Conservation (phyloP, 106 monocot genomes). For the Acorus calamus region DNA sequence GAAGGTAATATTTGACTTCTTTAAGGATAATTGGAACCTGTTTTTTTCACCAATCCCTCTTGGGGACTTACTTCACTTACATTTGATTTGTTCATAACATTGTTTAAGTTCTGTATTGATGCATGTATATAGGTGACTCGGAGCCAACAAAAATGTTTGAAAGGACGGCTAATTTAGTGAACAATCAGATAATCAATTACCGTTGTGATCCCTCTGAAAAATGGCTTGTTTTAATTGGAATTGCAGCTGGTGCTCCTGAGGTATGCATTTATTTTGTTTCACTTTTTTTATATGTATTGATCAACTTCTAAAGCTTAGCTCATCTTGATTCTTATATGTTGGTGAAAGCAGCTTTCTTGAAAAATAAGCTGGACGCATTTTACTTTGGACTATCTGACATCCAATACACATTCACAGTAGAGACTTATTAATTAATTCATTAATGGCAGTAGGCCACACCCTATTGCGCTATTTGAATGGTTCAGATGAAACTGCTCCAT, state of each 20-base stretch:
- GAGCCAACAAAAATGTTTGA: constrained; percentile 94
- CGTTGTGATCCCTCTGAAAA: constrained; percentile 93
- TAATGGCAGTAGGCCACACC: too few species aligned
- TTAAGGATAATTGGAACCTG: neutral
- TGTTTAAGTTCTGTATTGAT: neutral
- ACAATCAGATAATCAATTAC: constrained; percentile 97
- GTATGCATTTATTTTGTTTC: constrained; percentile 21
- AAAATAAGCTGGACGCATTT: too few species aligned
- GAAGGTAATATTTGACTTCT: constrained; percentile 47
- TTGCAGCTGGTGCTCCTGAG: constrained; percentile 92
- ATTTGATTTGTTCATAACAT: neutral
- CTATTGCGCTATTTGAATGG: too few species aligned
- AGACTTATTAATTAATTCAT: too few species aligned
- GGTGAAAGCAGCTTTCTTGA: too few species aligned
- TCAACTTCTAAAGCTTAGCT: too few species aligned
- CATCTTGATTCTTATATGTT: too few species aligned
- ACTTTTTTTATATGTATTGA: neutral
- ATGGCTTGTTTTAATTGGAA: constrained; percentile 96
- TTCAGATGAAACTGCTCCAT: too few species aligned
- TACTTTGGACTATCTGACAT: too few species aligned
- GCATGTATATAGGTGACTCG: constrained; percentile 50
- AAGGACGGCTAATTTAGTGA: constrained; percentile 79
- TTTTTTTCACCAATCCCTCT: neutral
- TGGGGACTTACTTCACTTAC: neutral
- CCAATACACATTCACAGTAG: too few species aligned